Evolutionary conservation across 805 yeast species (phyloP), one percentile per base, ranked within the genome.

Genomic region (Candida boidinii): DNA sequence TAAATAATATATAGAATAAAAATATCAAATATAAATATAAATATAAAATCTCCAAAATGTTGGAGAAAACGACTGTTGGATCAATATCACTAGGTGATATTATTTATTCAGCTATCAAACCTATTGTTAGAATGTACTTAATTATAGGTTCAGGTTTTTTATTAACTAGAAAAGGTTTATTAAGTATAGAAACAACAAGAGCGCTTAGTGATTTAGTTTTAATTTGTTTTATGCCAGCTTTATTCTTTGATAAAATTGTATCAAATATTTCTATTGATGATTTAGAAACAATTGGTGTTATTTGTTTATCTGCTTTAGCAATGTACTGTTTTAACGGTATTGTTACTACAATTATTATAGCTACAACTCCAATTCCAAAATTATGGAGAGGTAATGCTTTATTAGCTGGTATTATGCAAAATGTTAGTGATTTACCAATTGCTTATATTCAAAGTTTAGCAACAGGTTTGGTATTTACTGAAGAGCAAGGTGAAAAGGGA

Each of bases 371-470:
- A 2, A 60, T 76, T 10, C 90, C 92, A 2, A 73, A 65, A 42
- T 56, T 69, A 32, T 81, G 88, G 88, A 56, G 68, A 17, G 86
- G 86, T 23, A 87, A 88, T 1, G 69, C 78, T 9, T 39, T 80
- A 11, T 68, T 78, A 6, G 86, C 80, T 1, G 85, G 86, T 3
- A 59, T 79, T 42, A 70, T 81, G 55, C 85, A 85, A 22, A 81
- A 81, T 50, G 80, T 80, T 29, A 70, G 82, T 21, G 92, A 81
- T 49, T 61, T 81, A 30, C 92, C 92, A 1, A 79, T 81, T 42
- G 88, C 90, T 0, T 80, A 79, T 47, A 46, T 81, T 30, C 85
- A 79, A 45, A 79, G 83, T 1, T 61, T 80, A 54, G 70, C 72
- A 3, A 54, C 57, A 23, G 65, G 70, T 2, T 44, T 46, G 10